phyloP scores from a whole-genome alignment of 805 yeast species.

The Komagataella populi region DNA sequence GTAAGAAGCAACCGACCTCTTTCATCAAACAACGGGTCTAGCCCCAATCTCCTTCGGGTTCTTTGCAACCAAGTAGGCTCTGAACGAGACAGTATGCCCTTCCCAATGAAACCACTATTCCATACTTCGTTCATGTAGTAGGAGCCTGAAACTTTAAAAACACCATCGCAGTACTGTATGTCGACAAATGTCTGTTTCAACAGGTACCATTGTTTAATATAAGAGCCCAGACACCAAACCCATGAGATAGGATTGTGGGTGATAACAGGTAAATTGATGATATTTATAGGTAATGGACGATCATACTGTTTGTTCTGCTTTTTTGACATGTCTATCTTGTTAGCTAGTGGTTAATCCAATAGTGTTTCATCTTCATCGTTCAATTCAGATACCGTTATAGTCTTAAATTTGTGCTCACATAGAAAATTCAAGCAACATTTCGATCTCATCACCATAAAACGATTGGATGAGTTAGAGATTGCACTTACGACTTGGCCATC shows the following conservation, averaged over 20 bases:
- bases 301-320: constrained; percentile 4
- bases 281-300: constrained; percentile 26
- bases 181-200: not conserved
- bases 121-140: constrained; percentile 48
- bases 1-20: constrained; percentile 17
- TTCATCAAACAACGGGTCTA: constrained; percentile 12
- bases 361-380: constrained; percentile 1
- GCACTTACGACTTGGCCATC: not conserved
- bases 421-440: constrained; percentile 10
- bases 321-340: constrained; percentile 1
- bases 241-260: constrained; percentile 35
- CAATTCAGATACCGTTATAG: constrained; percentile 25
- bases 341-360: not conserved
- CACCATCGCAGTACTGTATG: constrained; percentile 9
- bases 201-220: constrained; percentile 6
- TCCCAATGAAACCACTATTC: constrained; percentile 87
- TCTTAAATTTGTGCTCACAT: constrained; percentile 15
- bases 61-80: constrained; percentile 88
- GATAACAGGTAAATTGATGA: constrained; percentile 21
- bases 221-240: constrained; percentile 18
- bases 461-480: not conserved
- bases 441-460: not conserved
- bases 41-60: constrained; percentile 38
- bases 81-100: constrained; percentile 77
- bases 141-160: constrained; percentile 27